These are phyloP conservation scores for Clonostachys byssicola DNA, from an alignment of 2,329 filamentous ascomycete genomes.

Conservation along the genomic window DNA sequence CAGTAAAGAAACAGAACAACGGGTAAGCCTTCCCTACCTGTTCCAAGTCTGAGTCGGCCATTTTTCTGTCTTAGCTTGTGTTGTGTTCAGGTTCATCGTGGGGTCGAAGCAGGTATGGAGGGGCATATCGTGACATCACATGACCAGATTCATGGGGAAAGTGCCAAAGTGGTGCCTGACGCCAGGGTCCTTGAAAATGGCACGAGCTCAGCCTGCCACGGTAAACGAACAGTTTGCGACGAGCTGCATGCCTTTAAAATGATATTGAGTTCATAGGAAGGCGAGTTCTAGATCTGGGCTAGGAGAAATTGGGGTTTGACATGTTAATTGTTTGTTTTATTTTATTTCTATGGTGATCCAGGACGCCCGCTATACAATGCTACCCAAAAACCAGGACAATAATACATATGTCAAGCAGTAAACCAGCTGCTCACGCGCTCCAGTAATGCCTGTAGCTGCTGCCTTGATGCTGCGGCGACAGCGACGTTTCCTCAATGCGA, in stretches of 20 bases:
- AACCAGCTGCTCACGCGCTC: too few species aligned
- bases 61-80: conserved; percentile 9
- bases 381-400: background rate
- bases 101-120: background rate
- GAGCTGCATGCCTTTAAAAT: too few species aligned
- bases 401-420: background rate
- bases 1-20: background rate
- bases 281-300: too few species aligned
- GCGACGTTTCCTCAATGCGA: conserved; percentile 1
- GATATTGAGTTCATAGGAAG: too few species aligned
- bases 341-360: too few species aligned
- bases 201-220: too few species aligned
- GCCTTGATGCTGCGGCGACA: background rate
- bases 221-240: too few species aligned
- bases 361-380: background rate
- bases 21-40: conserved; percentile 17
- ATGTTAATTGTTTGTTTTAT: too few species aligned
- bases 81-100: conserved; percentile 9
- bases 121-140: conserved; percentile 5
- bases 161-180: too few species aligned
- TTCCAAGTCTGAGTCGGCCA: conserved; percentile 40
- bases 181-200: too few species aligned
- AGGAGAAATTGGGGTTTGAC: too few species aligned
- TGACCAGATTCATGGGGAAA: conserved; percentile 2
- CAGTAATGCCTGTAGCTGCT: too few species aligned